Evolutionary conservation across 352 stramenopile genomes (phyloP), one percentile per base, ranked within the genome.

Genomic region (Pythium diclinum): DNA sequence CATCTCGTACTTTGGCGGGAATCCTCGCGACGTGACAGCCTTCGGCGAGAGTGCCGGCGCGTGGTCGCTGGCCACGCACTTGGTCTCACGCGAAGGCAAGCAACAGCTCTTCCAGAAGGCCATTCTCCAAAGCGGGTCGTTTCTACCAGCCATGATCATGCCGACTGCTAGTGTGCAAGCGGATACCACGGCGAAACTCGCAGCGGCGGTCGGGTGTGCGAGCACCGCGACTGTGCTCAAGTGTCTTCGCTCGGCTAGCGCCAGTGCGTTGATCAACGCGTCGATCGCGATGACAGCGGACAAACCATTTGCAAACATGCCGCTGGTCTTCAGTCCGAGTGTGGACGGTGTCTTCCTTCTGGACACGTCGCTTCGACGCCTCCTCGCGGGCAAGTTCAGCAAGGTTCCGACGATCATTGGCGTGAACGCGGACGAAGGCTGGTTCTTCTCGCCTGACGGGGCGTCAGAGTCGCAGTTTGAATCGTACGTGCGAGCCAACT

Each of bases 1-100:
- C 61, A 81, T 81, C 52, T 10, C 21, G 44, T 71, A 68, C 16
- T 82, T 77, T 34, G 75, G 75, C 5, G 75, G 75, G 34, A 68
- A 81, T 65, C 66, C 74, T 16, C 19, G 69, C 38, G 63, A 81
- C 40, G 61, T 81, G 2, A 81, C 74, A 2, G 74, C 71, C 2
- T 38, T 76, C 8, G 74, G 74, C 4, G 63, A 69, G 28, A 69
- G 63, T 19, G 63, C 48, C 17, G 63, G 63, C 2, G 11, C 48
- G 0, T 52, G 47, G 13, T 60, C 56, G 3, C 14, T 69, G 5
- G 48, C 56, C 3, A 10, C 47, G 11, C 63, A 69, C 47, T 19
- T 69, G 36, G 10, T 69, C 48, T 60, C 63, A 13, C 55, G 56
- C 2, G 56, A 61, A 14, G 63, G 63, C 36, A 44, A 60, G 40